These are phyloP conservation scores for Iris pallida DNA, from an alignment of 116 monocot genomes.

Conservation along the genomic window DNA sequence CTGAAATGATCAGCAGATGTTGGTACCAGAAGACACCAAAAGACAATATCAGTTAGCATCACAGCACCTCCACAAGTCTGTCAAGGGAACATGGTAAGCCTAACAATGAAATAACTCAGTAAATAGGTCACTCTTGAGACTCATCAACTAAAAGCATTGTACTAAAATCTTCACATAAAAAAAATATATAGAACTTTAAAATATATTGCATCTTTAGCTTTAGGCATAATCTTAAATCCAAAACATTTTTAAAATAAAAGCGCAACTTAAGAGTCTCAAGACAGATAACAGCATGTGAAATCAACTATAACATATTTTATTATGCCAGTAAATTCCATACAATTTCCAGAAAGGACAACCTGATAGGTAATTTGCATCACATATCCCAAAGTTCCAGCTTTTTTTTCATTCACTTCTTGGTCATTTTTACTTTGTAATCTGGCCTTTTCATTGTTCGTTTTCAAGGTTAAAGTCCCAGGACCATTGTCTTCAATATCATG, in stretches of 20 bases:
- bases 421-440: constrained; percentile 4
- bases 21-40: constrained; percentile 65
- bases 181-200: neutral
- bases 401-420: constrained; percentile 16
- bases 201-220: neutral
- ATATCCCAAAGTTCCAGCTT: constrained; percentile 35
- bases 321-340: neutral
- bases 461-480: neutral
- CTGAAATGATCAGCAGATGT: constrained; percentile 28
- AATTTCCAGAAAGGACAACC: constrained; percentile 6
- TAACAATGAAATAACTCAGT: neutral
- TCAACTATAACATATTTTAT: neutral
- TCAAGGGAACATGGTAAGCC: neutral
- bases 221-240: no score
- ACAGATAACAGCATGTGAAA: no score
- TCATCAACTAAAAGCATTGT: neutral
- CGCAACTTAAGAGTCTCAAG: no score
- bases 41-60: constrained; percentile 62
- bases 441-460: neutral
- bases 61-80: constrained; percentile 71
- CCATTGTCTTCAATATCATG: constrained; percentile 13
- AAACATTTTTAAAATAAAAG: no score
- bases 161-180: neutral
- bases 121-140: neutral
- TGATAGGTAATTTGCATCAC: constrained; percentile 32